phyloP scores from a whole-genome alignment of 2,329 filamentous ascomycete species.

The Pezicula neosporulosa region DNA sequence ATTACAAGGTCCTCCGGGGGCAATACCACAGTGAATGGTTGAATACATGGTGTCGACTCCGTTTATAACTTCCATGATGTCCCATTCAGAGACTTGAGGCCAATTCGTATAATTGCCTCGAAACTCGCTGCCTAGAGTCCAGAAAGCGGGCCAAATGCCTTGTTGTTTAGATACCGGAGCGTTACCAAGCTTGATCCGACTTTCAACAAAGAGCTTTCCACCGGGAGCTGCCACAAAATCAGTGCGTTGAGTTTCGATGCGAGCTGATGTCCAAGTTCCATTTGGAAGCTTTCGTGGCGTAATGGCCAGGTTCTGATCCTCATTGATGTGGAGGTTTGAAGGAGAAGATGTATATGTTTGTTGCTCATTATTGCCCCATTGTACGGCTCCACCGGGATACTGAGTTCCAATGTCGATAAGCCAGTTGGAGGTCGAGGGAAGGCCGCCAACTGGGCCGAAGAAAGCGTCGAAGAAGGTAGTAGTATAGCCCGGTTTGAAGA shows the following conservation, averaged over 20 bases:
- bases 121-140: conserved; percentile 38
- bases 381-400: conserved; percentile 41
- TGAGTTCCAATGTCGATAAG: conserved; percentile 38
- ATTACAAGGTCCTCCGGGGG: conserved; percentile 36
- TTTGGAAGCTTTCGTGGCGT: conserved; percentile 25
- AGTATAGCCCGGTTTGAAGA: conserved; percentile 9
- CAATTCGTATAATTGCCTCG: conserved; percentile 36
- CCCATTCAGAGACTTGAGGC: conserved; percentile 41
- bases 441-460: conserved; percentile 24
- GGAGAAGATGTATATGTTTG: conserved; percentile 39
- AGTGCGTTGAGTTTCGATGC: conserved; percentile 36
- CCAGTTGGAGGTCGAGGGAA: conserved; percentile 39
- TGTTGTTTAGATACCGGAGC: conserved; percentile 23
- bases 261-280: conserved; percentile 39
- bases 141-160: conserved; percentile 46
- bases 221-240: conserved; percentile 32
- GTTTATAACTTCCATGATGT: conserved; percentile 42
- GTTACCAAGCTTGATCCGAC: conserved; percentile 33
- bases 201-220: conserved; percentile 35
- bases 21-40: conserved; percentile 39
- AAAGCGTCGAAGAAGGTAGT: conserved; percentile 31
- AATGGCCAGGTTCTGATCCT: conserved; percentile 34
- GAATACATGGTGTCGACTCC: conserved; percentile 32
- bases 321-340: conserved; percentile 38
- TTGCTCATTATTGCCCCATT: conserved; percentile 48